Evolutionary conservation across 805 yeast species (phyloP).

Genomic region (Saccharomycopsis sp.): DNA sequence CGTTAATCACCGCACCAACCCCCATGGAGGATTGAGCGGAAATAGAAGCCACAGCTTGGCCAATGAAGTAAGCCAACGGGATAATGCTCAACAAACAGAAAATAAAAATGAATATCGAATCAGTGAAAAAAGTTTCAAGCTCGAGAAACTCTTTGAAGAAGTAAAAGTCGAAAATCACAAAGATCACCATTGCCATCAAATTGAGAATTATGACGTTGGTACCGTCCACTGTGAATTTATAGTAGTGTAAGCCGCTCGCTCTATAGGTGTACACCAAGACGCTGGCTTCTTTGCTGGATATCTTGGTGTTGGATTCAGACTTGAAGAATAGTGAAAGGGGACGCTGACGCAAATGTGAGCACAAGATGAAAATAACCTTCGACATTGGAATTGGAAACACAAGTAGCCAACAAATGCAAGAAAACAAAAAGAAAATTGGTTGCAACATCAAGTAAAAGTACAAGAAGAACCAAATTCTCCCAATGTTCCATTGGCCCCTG

Average conservation of each 20-base stretch:
- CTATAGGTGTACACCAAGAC: constrained; percentile 85
- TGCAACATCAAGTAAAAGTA: constrained; percentile 60
- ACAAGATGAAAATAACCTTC: constrained; percentile 57
- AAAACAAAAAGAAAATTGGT: constrained; percentile 52
- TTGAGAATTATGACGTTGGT: constrained; percentile 90
- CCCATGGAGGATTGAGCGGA: constrained; percentile 99
- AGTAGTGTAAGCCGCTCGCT: constrained; percentile 86
- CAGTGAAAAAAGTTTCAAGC: constrained; percentile 38
- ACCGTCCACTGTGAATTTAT: constrained; percentile 93
- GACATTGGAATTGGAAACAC: constrained; percentile 94
- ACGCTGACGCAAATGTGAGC: constrained; percentile 76
- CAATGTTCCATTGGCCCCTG: constrained; percentile 83
- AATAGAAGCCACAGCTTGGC: constrained; percentile 98
- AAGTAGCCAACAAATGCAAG: constrained; percentile 63
- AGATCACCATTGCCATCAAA: constrained; percentile 65
- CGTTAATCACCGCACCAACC: constrained; percentile 95
- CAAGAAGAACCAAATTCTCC: constrained; percentile 67
- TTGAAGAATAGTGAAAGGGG: constrained; percentile 83
- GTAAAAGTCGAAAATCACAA: constrained; percentile 74
- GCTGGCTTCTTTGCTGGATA: constrained; percentile 34
- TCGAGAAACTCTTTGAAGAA: constrained; percentile 42
- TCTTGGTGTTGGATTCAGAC: constrained; percentile 35
- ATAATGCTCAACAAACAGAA: constrained; percentile 76
- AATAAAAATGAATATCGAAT: constrained; percentile 58
- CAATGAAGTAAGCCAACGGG: constrained; percentile 93